Conservation (phyloP, 176 grass and related monocot species). For the Thalia dealbata region DNA sequence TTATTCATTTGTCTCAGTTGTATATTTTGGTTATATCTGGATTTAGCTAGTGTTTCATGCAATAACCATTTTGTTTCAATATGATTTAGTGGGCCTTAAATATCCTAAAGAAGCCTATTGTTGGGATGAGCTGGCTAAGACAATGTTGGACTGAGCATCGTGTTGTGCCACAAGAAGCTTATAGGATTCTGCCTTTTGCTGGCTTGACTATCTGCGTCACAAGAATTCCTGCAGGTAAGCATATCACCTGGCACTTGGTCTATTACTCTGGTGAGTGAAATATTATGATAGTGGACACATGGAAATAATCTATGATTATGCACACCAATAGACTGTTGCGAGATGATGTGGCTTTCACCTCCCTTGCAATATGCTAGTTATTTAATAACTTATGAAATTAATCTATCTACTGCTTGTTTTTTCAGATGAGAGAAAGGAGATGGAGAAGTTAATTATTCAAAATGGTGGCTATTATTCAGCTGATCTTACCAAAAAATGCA, state of each 20-base stretch:
- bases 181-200: constrained; percentile 81
- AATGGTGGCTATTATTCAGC: constrained; percentile 93
- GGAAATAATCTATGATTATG: background rate
- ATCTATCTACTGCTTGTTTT: constrained; percentile 18
- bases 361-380: background rate
- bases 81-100: constrained; percentile 63
- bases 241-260: background rate
- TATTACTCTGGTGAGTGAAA: background rate
- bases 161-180: constrained; percentile 82
- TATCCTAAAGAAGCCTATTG: constrained; percentile 77
- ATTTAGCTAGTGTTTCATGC: background rate
- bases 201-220: constrained; percentile 87
- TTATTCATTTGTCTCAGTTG: background rate
- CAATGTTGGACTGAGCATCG: constrained; percentile 92
- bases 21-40: background rate
- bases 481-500: constrained; percentile 77
- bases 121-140: constrained; percentile 58
- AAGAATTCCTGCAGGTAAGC: constrained; percentile 55
- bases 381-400: background rate
- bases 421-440: constrained; percentile 61
- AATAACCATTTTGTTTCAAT: constrained; percentile 18
- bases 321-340: background rate
- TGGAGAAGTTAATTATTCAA: constrained; percentile 57
- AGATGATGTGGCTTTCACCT: background rate
- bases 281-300: background rate